Percentiles rank a stretch among this genome's conserved stretches.
These are phyloP conservation scores for Daldinia decipiens DNA, from an alignment of 495 filamentous ascomycete species.

Conservation along the genomic window DNA sequence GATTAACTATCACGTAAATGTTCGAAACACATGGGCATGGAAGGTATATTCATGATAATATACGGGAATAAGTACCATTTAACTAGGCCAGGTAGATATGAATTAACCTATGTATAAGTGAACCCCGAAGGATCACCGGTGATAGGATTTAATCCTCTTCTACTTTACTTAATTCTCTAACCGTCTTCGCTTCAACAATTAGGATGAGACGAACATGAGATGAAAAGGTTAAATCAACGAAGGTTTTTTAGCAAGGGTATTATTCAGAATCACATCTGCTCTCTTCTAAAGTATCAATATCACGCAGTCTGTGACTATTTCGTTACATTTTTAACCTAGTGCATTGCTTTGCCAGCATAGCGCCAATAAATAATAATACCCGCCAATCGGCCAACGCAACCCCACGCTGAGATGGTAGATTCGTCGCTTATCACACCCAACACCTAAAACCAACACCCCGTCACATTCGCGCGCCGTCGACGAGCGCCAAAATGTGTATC, in stretches of 20 bases:
- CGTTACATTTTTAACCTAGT: slow-evolving; percentile 37
- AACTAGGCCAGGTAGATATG: too few relatives aligned
- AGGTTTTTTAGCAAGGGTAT: slow-evolving; percentile 25
- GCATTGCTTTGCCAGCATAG: slow-evolving; percentile 37
- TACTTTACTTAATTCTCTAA: slow-evolving; percentile 3
- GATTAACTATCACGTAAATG: background rate
- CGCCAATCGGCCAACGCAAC: slow-evolving; percentile 40
- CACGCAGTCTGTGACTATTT: slow-evolving; percentile 39
- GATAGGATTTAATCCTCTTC: slow-evolving; percentile 19
- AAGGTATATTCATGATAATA: background rate
- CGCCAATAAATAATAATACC: slow-evolving; percentile 40
- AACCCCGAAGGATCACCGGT: slow-evolving; percentile 19
- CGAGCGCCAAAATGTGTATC: slow-evolving; percentile 14
- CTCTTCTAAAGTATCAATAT: slow-evolving; percentile 35
- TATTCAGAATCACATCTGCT: slow-evolving; percentile 28
- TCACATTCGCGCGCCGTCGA: slow-evolving; percentile 7
- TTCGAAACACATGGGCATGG: slow-evolving; percentile 16
- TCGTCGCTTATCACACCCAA: slow-evolving; percentile 36
- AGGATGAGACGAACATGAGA: slow-evolving; percentile 11
- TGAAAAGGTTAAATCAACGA: slow-evolving; percentile 22
- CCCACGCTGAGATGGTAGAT: slow-evolving; percentile 41
- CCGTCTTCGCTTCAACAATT: slow-evolving; percentile 10
- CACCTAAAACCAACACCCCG: slow-evolving; percentile 8
- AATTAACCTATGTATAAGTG: background rate
- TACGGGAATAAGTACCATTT: background rate